phyloP scores from a whole-genome alignment of 352 stramenopile genomes.

The Globisporangium carolinianum region DNA sequence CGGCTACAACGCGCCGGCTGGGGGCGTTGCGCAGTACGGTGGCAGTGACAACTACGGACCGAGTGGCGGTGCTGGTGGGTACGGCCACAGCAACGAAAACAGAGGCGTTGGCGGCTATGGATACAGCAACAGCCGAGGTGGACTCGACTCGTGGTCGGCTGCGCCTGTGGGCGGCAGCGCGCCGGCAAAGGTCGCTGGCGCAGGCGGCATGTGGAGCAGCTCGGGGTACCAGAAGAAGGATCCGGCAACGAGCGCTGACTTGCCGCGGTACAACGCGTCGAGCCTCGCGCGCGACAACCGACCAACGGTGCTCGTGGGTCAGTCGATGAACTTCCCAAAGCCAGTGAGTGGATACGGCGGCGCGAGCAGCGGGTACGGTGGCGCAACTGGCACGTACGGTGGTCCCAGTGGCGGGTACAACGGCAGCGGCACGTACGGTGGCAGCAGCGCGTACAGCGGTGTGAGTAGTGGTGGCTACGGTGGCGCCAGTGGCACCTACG shows the following conservation, averaged over 20 bases:
- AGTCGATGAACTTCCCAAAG: slow-evolving; percentile 72
- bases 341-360: slow-evolving; percentile 12
- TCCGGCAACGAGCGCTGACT: slow-evolving; percentile 13
- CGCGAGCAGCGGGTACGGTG: not conserved
- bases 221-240: slow-evolving; percentile 79
- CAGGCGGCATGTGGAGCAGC: slow-evolving; percentile 69
- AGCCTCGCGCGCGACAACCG: slow-evolving; percentile 64
- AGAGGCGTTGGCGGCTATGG: slow-evolving; percentile 13
- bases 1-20: slow-evolving; percentile 13
- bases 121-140: slow-evolving; percentile 16
- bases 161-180: slow-evolving; percentile 20
- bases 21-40: slow-evolving; percentile 9
- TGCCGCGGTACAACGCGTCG: slow-evolving; percentile 43
- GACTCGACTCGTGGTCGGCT: slow-evolving; percentile 54
- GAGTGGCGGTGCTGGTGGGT: slow-evolving; percentile 8
- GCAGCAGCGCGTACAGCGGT: not conserved
- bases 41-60: slow-evolving; percentile 15
- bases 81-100: slow-evolving; percentile 12
- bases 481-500: slow-evolving; percentile 10
- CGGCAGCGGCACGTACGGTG: slow-evolving; percentile 15
- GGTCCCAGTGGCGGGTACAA: slow-evolving; percentile 22
- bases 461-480: slow-evolving; percentile 1
- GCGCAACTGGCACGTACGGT: slow-evolving; percentile 17
- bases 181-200: slow-evolving; percentile 27
- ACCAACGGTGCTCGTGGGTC: slow-evolving; percentile 74